These are phyloP conservation scores for Diaporthe citrichinensis DNA, from an alignment of 2,329 filamentous ascomycete genomes.

Conservation along the genomic window DNA sequence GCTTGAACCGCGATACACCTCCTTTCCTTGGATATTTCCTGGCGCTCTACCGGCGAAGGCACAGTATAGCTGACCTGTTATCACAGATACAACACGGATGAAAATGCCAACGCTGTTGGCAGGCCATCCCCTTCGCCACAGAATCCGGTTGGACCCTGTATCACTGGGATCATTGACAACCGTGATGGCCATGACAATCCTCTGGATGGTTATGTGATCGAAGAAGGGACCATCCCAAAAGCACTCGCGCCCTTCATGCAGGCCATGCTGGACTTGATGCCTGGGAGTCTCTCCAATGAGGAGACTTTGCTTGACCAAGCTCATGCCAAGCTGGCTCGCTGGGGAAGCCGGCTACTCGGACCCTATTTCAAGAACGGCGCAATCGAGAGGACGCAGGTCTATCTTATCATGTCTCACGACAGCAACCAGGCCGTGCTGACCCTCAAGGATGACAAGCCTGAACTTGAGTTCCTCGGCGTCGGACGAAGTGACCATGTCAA, in stretches of 20 bases:
- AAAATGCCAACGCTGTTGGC: conserved; percentile 70
- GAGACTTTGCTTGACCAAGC: conserved; percentile 57
- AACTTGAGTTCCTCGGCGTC: conserved; percentile 72
- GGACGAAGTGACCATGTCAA: conserved; percentile 69
- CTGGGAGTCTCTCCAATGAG: conserved; percentile 58
- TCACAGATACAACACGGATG: conserved; percentile 70
- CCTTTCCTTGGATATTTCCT: neutral
- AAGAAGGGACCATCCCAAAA: conserved; percentile 73
- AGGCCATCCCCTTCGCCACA: conserved; percentile 62
- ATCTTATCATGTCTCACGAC: conserved; percentile 78
- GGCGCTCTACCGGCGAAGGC: neutral
- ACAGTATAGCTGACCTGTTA: conserved; percentile 42
- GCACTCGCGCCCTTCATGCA: conserved; percentile 70
- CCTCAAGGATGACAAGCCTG: conserved; percentile 71
- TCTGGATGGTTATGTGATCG: conserved; percentile 73
- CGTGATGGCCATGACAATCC: conserved; percentile 65
- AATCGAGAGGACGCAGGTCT: conserved; percentile 72
- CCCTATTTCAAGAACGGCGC: conserved; percentile 70
- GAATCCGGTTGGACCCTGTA: conserved; percentile 72
- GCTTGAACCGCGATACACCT: conserved; percentile 40
- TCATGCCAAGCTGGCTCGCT: conserved; percentile 61
- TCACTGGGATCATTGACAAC: conserved; percentile 74
- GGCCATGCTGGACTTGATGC: conserved; percentile 68
- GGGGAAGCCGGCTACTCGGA: conserved; percentile 69
- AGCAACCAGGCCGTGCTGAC: conserved; percentile 73